Evolutionary conservation across 1,284 basidiomycete genomes (phyloP).

Genomic region (Anthracocystis panici-leucophaei): DNA sequence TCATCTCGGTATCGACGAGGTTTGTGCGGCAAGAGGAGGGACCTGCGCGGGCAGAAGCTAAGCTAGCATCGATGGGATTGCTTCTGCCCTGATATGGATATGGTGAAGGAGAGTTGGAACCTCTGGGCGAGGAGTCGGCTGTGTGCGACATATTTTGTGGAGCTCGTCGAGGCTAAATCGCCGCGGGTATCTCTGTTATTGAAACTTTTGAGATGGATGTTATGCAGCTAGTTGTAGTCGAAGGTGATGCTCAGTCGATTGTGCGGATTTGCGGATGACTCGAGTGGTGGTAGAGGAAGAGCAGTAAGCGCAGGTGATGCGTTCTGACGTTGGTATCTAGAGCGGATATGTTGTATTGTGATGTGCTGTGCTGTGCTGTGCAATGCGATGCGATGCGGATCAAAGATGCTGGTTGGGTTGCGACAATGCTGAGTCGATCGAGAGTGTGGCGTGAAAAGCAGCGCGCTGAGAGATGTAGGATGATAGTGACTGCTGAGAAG

Average conservation of each 20-base stretch:
- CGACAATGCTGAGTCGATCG: conserved; percentile 3
- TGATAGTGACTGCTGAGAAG: not conserved
- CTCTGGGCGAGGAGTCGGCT: conserved; percentile 46
- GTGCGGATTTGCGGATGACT: not conserved
- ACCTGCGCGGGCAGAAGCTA: conserved; percentile 13
- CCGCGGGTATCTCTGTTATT: not conserved
- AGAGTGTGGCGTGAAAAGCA: not conserved
- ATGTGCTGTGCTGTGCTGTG: no score
- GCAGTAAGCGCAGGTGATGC: not conserved
- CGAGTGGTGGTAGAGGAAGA: not conserved
- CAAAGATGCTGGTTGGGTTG: not conserved
- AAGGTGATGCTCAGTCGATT: not conserved
- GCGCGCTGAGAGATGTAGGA: not conserved
- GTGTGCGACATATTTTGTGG: conserved; percentile 38
- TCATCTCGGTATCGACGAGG: conserved; percentile 40
- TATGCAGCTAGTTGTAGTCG: not conserved
- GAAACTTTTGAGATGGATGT: not conserved
- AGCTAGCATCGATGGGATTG: conserved; percentile 6
- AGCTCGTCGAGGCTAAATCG: conserved; percentile 4
- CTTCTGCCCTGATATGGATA: conserved; percentile 25
- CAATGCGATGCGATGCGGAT: not conserved
- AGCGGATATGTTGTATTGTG: not conserved
- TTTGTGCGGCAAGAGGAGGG: conserved; percentile 27
- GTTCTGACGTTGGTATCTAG: conserved; percentile 5
- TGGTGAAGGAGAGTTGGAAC: conserved; percentile 51